phyloP scores from a whole-genome alignment of 2,329 filamentous ascomycete species.

The Alternaria gaisen region DNA sequence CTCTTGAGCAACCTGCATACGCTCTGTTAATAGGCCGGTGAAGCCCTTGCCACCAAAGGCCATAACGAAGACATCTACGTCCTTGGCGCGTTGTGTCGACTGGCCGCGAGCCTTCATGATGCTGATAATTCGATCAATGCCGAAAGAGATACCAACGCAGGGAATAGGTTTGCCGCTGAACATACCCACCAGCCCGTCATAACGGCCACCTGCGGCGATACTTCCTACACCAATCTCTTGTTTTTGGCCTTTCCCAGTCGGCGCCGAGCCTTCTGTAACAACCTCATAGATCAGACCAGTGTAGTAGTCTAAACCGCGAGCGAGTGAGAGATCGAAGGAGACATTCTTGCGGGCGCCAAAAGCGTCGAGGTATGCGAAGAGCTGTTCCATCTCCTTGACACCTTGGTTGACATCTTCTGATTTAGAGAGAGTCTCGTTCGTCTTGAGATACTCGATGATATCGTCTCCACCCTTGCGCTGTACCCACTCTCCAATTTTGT shows the following conservation, averaged over 20 bases:
- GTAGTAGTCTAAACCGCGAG: constrained; percentile 91
- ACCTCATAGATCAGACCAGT: constrained; percentile 92
- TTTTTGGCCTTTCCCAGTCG: constrained; percentile 51
- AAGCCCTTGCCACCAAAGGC: constrained; percentile 90
- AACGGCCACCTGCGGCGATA: constrained; percentile 88
- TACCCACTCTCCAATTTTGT: constrained; percentile 89
- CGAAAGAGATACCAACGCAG: constrained; percentile 92
- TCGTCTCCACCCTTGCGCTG: constrained; percentile 77
- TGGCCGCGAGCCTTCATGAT: constrained; percentile 83
- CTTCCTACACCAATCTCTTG: constrained; percentile 77
- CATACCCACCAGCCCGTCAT: constrained; percentile 94
- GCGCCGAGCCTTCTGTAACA: constrained; percentile 79
- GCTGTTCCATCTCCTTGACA: constrained; percentile 78
- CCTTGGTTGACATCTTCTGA: constrained; percentile 76
- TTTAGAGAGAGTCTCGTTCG: constrained; percentile 55
- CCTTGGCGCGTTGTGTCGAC: constrained; percentile 69
- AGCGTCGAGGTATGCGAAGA: constrained; percentile 83
- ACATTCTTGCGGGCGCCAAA: constrained; percentile 77
- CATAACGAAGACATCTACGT: constrained; percentile 94
- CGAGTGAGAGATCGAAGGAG: constrained; percentile 89
- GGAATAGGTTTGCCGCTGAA: constrained; percentile 90
- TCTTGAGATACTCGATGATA: constrained; percentile 62
- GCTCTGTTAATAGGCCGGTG: constrained; percentile 80
- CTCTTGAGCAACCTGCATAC: constrained; percentile 78
- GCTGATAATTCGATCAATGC: constrained; percentile 93